A percentile compares a stretch with the other conserved stretches of the same genome.
Evolutionary conservation across 768 basidiomycete species (phyloP).

Genomic region (Leccinum subgranulosum): DNA sequence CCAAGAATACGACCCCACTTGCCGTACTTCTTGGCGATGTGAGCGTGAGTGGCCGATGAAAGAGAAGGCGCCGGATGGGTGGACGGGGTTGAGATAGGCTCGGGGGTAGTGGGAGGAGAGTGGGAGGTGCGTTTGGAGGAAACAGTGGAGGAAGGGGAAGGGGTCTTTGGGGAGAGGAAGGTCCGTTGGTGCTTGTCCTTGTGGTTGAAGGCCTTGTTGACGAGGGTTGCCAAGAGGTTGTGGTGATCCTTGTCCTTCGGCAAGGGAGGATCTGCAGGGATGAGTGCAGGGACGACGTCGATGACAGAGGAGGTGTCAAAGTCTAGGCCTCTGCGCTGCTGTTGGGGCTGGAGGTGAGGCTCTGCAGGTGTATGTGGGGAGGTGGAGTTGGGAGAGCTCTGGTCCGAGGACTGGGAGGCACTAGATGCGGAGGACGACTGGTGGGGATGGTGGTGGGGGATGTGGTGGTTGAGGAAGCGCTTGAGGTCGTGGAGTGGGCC

Average conservation of each 20-base stretch:
- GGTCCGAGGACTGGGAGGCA: conserved; percentile 26
- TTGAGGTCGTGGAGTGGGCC: conserved; percentile 91
- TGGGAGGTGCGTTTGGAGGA: conserved; percentile 29
- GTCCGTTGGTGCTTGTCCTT: conserved; percentile 14
- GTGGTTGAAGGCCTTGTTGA: conserved; percentile 35
- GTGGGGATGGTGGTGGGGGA: conserved; percentile 49
- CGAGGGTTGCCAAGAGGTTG: conserved; percentile 30
- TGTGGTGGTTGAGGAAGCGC: conserved; percentile 92
- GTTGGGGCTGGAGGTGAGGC: conserved; percentile 32
- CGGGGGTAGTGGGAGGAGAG: conserved; percentile 24
- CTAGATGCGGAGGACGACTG: conserved; percentile 21
- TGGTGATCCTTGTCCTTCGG: conserved; percentile 27
- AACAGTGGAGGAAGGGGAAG: conserved; percentile 30
- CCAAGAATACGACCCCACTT: conserved; percentile 97
- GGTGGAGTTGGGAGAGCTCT: conserved; percentile 25
- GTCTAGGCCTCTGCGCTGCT: conserved; percentile 34
- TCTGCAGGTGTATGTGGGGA: conserved; percentile 28
- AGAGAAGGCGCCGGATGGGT: conserved; percentile 54
- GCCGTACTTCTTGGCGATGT: conserved; percentile 97
- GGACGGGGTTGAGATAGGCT: conserved; percentile 20
- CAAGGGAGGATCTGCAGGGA: conserved; percentile 12
- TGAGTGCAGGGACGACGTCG: conserved; percentile 30
- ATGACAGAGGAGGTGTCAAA: conserved; percentile 35
- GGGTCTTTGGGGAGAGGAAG: conserved; percentile 23
- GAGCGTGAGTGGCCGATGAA: conserved; percentile 81